phyloP scores from a whole-genome alignment of 2,329 filamentous ascomycete genomes.

The Macrophomina pseudophaseolina region DNA sequence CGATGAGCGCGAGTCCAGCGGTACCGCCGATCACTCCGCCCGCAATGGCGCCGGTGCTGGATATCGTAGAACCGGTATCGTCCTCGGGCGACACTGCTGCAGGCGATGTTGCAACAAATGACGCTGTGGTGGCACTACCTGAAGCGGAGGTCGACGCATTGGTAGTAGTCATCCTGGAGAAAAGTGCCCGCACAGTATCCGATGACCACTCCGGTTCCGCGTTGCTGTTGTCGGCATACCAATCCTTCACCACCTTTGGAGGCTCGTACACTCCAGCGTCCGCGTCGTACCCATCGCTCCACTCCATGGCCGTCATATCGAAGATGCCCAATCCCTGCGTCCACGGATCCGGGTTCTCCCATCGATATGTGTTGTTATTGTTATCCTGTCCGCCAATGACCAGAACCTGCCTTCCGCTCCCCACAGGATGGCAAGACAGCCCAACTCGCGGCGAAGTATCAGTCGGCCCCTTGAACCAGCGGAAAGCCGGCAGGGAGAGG shows the following conservation, averaged over 20 bases:
- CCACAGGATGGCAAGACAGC: background rate
- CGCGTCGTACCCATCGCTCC: conserved; percentile 15
- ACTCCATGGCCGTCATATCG: conserved; percentile 11
- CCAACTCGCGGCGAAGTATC: background rate
- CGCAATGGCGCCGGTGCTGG: background rate
- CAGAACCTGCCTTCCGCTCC: conserved; percentile 1
- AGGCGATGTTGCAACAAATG: too few species aligned
- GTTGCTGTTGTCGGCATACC: background rate
- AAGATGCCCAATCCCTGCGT: conserved; percentile 19
- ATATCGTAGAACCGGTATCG: background rate
- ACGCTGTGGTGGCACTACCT: background rate
- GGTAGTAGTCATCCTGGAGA: background rate
- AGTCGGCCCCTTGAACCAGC: conserved; percentile 8
- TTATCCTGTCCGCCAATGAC: conserved; percentile 1
- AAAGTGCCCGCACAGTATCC: background rate
- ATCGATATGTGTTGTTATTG: background rate
- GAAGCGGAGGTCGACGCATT: background rate
- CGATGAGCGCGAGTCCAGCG: background rate
- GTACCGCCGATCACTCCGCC: background rate
- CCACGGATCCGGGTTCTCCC: conserved; percentile 20
- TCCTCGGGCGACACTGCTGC: background rate
- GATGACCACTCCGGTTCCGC: background rate
- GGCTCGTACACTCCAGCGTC: conserved; percentile 3
- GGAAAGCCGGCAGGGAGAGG: conserved; percentile 14
- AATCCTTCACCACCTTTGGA: conserved; percentile 11